phyloP scores from a whole-genome alignment of 768 basidiomycete genomes.

The Leccinum longicurvipes region DNA sequence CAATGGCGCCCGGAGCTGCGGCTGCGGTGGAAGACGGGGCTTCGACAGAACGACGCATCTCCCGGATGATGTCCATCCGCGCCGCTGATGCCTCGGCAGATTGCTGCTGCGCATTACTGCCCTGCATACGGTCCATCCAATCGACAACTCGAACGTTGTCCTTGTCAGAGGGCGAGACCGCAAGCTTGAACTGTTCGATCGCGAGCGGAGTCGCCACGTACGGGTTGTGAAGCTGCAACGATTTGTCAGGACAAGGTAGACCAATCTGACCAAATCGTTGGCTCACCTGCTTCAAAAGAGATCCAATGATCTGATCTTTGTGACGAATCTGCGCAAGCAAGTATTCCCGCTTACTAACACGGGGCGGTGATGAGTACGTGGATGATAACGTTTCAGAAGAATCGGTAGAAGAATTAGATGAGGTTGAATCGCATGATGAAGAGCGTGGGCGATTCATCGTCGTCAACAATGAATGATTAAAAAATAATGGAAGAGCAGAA shows the following conservation, averaged over 20 bases:
- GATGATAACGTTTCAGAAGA: slow-evolving; percentile 40
- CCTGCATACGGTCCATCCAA: slow-evolving; percentile 71
- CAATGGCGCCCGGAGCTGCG: not conserved
- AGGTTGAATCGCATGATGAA: slow-evolving; percentile 14
- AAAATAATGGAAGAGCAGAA: not conserved
- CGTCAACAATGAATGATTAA: not conserved
- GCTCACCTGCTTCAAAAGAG: slow-evolving; percentile 74
- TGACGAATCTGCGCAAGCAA: slow-evolving; percentile 82
- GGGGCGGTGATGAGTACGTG: slow-evolving; percentile 25
- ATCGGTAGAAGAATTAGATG: slow-evolving; percentile 27
- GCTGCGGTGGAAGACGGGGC: not conserved
- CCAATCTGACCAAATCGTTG: not conserved
- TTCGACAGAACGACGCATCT: slow-evolving; percentile 31
- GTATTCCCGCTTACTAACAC: slow-evolving; percentile 77
- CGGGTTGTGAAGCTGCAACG: slow-evolving; percentile 59
- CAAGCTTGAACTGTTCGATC: slow-evolving; percentile 75
- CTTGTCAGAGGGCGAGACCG: slow-evolving; percentile 71
- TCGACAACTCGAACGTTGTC: slow-evolving; percentile 66
- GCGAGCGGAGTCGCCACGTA: slow-evolving; percentile 76
- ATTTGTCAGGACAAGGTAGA: not conserved
- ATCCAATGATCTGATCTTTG: slow-evolving; percentile 85
- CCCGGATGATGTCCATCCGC: slow-evolving; percentile 27
- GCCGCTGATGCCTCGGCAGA: slow-evolving; percentile 38
- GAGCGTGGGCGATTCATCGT: slow-evolving; percentile 20
- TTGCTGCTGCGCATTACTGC: slow-evolving; percentile 47